Evolutionary conservation across 2,329 filamentous ascomycete species (phyloP).

Genomic region (Sordariomycetes sp.): DNA sequence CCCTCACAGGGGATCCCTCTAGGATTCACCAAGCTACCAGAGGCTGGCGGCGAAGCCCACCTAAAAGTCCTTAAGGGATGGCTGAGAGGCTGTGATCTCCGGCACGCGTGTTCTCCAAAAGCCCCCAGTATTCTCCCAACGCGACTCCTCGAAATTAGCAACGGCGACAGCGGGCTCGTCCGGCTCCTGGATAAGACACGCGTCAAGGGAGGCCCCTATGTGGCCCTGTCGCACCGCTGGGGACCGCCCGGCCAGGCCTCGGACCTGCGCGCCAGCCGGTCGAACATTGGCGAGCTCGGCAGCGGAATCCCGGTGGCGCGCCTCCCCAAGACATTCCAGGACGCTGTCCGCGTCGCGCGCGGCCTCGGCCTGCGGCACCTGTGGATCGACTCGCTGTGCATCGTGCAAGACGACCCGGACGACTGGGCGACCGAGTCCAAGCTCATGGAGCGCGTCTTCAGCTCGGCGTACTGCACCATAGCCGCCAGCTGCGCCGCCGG

Average conservation of each 20-base stretch:
- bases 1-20: too few species aligned
- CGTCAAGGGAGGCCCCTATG: slow-evolving; percentile 1
- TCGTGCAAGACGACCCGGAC: slow-evolving; percentile 1
- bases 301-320: not conserved
- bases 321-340: slow-evolving; percentile 2
- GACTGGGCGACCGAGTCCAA: not conserved
- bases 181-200: slow-evolving; percentile 3
- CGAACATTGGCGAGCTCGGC: not conserved
- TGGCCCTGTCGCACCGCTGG: slow-evolving; percentile 16
- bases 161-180: not conserved
- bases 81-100: slow-evolving; percentile 9
- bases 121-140: slow-evolving; percentile 7
- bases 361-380: slow-evolving; percentile 2
- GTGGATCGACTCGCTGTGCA: too few species aligned
- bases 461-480: not conserved
- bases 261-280: not conserved
- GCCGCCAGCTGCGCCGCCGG: not conserved
- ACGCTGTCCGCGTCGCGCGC: slow-evolving; percentile 3
- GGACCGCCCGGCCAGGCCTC: slow-evolving; percentile 2
- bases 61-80: slow-evolving; percentile 9
- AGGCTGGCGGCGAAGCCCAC: too few species aligned
- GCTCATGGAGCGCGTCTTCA: not conserved
- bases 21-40: too few species aligned
- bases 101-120: not conserved
- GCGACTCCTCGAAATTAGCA: slow-evolving; percentile 12